A percentile compares a stretch with the other conserved stretches of the same genome.
phyloP scores from a whole-genome alignment of 108 stramenopile species.

The Chaetoceros tenuissimus region DNA sequence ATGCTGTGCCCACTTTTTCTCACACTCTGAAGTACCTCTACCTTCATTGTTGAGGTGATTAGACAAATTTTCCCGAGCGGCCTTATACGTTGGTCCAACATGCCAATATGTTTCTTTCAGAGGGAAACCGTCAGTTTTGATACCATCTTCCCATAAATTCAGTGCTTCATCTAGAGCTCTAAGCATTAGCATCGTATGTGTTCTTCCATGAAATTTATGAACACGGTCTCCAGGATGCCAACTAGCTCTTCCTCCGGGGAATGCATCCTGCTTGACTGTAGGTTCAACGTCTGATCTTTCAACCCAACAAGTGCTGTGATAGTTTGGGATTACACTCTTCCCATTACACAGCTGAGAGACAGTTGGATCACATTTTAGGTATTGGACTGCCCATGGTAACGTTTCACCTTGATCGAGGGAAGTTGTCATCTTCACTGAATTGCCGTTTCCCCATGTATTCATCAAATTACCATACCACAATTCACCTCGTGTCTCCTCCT shows the following conservation, averaged over 20 bases:
- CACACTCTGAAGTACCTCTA: background rate
- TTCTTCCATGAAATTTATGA: conserved; percentile 28
- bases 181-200: conserved; percentile 25
- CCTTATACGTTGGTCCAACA: conserved; percentile 31
- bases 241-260: conserved; percentile 13
- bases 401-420: conserved; percentile 34
- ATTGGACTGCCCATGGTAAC: conserved; percentile 58
- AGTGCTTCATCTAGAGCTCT: conserved; percentile 31
- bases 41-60: background rate
- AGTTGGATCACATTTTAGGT: conserved; percentile 45
- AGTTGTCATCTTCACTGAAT: conserved; percentile 32
- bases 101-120: conserved; percentile 35
- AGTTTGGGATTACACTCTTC: background rate
- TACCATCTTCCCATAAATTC: conserved; percentile 25
- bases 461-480: conserved; percentile 56
- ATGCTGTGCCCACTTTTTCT: background rate
- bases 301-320: conserved; percentile 28
- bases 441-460: conserved; percentile 25
- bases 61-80: background rate
- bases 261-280: conserved; percentile 5
- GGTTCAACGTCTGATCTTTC: conserved; percentile 22
- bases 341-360: conserved; percentile 31
- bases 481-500: conserved; percentile 61
- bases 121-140: conserved; percentile 18
- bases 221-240: conserved; percentile 27